These are phyloP conservation scores for Erythrobasidium hasegawianum DNA, from an alignment of 1,284 basidiomycete genomes.

Conservation along the genomic window DNA sequence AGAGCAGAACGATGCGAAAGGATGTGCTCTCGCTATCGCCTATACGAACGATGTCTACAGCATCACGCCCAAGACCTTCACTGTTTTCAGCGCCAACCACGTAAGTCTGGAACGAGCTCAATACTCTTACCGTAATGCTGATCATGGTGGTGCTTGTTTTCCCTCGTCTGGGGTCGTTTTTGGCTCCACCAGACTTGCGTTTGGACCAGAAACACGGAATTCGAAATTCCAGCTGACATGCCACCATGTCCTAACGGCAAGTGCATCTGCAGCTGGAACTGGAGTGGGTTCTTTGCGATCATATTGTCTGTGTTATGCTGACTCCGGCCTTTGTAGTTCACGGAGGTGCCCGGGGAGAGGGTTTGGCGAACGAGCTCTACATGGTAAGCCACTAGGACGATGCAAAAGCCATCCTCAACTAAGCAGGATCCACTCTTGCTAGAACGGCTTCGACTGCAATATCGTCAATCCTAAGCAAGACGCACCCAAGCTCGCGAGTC, in stretches of 20 bases:
- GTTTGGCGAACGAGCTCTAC: slow-evolving; percentile 38
- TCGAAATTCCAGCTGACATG: slow-evolving; percentile 61
- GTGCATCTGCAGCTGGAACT: slow-evolving; percentile 70
- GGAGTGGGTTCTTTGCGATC: no score
- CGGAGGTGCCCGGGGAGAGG: slow-evolving; percentile 29
- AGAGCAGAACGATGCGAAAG: slow-evolving; percentile 56
- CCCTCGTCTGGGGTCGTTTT: slow-evolving; percentile 58
- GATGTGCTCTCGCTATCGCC: slow-evolving; percentile 66
- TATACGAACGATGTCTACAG: slow-evolving; percentile 59
- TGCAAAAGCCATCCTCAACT: background rate
- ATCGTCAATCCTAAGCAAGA: slow-evolving; percentile 54
- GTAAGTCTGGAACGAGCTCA: no score
- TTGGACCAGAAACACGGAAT: slow-evolving; percentile 61
- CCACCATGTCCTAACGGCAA: slow-evolving; percentile 62
- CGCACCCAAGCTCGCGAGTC: slow-evolving; percentile 55
- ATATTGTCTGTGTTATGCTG: no score
- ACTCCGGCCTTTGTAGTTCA: no score
- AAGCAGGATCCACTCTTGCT: slow-evolving; percentile 49
- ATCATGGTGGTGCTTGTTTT: no score
- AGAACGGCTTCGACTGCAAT: slow-evolving; percentile 68
- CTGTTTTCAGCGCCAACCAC: slow-evolving; percentile 68
- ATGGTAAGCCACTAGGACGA: background rate
- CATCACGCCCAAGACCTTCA: slow-evolving; percentile 63
- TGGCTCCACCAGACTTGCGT: slow-evolving; percentile 67
- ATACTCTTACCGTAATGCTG: no score